Conservation (phyloP, 768 basidiomycete genomes). For the Panellus pusillus region DNA sequence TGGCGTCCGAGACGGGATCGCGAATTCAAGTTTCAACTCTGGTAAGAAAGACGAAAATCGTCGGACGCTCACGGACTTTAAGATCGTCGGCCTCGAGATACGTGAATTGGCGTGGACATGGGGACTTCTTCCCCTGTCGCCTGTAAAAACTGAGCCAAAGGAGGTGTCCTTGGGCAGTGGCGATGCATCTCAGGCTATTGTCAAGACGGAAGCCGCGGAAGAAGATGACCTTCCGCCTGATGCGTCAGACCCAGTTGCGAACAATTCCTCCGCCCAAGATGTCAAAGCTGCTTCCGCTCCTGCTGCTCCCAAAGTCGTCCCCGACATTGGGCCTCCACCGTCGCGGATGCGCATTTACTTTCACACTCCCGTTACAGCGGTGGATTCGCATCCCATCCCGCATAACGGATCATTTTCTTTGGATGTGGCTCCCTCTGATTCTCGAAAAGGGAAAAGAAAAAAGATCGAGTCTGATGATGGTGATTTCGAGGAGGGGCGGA, state of each 20-base stretch:
- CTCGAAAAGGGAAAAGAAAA: constrained; percentile 82
- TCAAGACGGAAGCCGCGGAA: constrained; percentile 36
- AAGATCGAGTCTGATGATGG: constrained; percentile 88
- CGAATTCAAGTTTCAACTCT: constrained; percentile 43
- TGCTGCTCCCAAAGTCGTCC: constrained; percentile 28
- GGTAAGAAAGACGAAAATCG: constrained; percentile 88
- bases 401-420: constrained; percentile 53
- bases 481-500: constrained; percentile 71
- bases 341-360: constrained; percentile 91
- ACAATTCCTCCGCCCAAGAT: constrained; percentile 26
- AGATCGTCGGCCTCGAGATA: constrained; percentile 89
- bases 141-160: constrained; percentile 37
- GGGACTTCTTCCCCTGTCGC: constrained; percentile 56
- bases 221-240: constrained; percentile 29
- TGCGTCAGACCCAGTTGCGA: constrained; percentile 20
- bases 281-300: constrained; percentile 29
- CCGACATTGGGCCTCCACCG: constrained; percentile 46
- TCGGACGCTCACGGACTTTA: constrained; percentile 96
- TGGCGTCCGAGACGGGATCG: constrained; percentile 50
- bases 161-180: constrained; percentile 31
- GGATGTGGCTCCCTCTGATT: constrained; percentile 51
- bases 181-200: constrained; percentile 31
- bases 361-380: constrained; percentile 83
- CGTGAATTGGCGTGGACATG: constrained; percentile 84
- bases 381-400: constrained; percentile 76